Conservation (phyloP, 106 monocot species). For the Posidonia australis region DNA sequence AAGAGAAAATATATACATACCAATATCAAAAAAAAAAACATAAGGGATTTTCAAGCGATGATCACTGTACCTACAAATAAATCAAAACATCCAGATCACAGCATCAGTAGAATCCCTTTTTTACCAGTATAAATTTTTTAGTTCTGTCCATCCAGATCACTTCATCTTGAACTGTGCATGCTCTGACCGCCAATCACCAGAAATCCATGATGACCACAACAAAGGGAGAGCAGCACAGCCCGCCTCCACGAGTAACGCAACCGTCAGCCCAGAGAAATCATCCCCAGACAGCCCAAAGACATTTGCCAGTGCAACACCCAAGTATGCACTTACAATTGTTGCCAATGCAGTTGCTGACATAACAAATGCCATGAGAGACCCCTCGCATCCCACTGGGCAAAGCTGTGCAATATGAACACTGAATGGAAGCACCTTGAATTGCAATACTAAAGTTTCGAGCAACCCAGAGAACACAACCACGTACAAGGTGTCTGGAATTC, state of each 20-base stretch:
- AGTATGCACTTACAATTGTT: slow-evolving; percentile 53
- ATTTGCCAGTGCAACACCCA: slow-evolving; percentile 53
- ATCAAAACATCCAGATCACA: no score
- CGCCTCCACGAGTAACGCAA: slow-evolving; percentile 39
- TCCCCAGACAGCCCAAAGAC: slow-evolving; percentile 26
- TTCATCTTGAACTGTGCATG: slow-evolving; percentile 1
- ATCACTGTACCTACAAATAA: no score
- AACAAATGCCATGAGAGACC: slow-evolving; percentile 67
- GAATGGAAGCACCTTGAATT: slow-evolving; percentile 61
- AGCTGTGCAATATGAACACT: slow-evolving; percentile 50
- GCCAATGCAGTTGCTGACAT: slow-evolving; percentile 59
- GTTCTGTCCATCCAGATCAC: no score
- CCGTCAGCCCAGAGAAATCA: slow-evolving; percentile 36
- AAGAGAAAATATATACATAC: no score
- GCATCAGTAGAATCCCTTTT: no score
- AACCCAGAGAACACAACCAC: slow-evolving; percentile 61
- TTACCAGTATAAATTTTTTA: no score
- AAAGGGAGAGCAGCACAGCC: slow-evolving; percentile 43
- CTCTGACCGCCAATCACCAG: slow-evolving; percentile 10
- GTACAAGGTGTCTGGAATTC: slow-evolving; percentile 43
- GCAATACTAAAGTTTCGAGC: slow-evolving; percentile 33
- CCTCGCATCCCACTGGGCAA: slow-evolving; percentile 73
- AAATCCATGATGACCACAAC: slow-evolving; percentile 42
- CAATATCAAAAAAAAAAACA: no score
- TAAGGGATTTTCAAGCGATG: no score